Evolutionary conservation across 257 asterid genomes (phyloP).

Genomic region (Penstemon eatonii): DNA sequence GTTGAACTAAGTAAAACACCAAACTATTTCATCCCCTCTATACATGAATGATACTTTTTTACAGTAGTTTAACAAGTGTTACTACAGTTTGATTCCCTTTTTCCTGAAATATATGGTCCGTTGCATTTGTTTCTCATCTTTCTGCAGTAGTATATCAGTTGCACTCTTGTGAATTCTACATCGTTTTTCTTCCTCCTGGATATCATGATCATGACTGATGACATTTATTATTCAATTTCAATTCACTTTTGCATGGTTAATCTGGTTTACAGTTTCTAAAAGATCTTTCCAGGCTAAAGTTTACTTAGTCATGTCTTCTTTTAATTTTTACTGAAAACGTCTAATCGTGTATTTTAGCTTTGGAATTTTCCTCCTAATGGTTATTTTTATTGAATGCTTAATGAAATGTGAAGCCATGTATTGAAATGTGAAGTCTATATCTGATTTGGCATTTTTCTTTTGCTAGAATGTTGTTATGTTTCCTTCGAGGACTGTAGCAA

Average conservation of each 20-base stretch:
- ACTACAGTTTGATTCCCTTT: neutral
- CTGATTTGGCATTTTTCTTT: slow-evolving; percentile 31
- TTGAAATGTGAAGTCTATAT: slow-evolving; percentile 10
- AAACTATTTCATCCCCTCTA: neutral
- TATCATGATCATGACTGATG: neutral
- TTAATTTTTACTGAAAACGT: neutral
- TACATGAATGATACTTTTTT: neutral
- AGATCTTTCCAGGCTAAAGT: neutral
- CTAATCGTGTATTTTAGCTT: neutral
- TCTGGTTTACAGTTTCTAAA: neutral
- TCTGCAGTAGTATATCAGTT: neutral
- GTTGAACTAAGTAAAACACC: neutral
- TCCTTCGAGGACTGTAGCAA: slow-evolving; percentile 89
- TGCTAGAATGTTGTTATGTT: slow-evolving; percentile 75
- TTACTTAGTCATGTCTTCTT: neutral
- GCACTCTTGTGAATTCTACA: neutral
- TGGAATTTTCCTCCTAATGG: slow-evolving; percentile 10
- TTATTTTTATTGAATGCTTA: neutral
- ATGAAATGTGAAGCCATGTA: slow-evolving; percentile 7
- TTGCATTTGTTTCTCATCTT: neutral
- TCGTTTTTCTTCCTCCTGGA: neutral
- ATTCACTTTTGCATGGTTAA: slow-evolving; percentile 9
- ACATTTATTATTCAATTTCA: neutral
- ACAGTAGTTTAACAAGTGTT: neutral
- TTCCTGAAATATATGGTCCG: neutral